Conservation (phyloP, 495 filamentous ascomycete species). For the Letharia columbiana region DNA sequence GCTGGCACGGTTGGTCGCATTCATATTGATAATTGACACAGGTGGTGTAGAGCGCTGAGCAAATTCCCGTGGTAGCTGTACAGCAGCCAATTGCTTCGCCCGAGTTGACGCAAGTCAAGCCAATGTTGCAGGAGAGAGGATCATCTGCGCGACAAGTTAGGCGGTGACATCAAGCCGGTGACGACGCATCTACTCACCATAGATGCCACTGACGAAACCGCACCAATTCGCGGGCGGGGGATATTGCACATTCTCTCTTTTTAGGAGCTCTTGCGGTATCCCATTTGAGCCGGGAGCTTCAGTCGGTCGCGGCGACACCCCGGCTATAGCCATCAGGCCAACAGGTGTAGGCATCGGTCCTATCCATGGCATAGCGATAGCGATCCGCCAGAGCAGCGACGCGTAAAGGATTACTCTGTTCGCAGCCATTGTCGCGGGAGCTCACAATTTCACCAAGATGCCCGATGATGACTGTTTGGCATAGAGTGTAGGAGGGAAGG, state of each 20-base stretch:
- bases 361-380: slow-evolving; percentile 20
- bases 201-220: slow-evolving; percentile 23
- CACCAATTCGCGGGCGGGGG: slow-evolving; percentile 27
- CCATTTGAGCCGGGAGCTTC: slow-evolving; percentile 22
- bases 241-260: slow-evolving; percentile 18
- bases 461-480: background rate
- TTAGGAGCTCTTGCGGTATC: slow-evolving; percentile 21
- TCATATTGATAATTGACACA: slow-evolving; percentile 18
- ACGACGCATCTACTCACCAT: slow-evolving; percentile 11
- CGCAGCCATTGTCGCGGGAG: slow-evolving; percentile 1
- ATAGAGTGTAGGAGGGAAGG: background rate
- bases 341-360: slow-evolving; percentile 20
- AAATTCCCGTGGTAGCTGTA: slow-evolving; percentile 14
- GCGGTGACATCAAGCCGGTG: background rate
- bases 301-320: slow-evolving; percentile 23
- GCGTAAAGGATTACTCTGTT: background rate
- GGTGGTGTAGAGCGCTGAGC: slow-evolving; percentile 24
- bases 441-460: background rate
- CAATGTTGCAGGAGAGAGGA: slow-evolving; percentile 19
- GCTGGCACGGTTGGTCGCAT: slow-evolving; percentile 20
- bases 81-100: slow-evolving; percentile 24
- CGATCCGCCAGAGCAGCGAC: slow-evolving; percentile 11
- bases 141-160: slow-evolving; percentile 15
- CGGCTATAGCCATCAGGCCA: slow-evolving; percentile 18
- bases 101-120: slow-evolving; percentile 24